Percentiles rank a stretch among this genome's conserved stretches.
These are phyloP conservation scores for Blastocystis sp. DNA, from an alignment of 352 stramenopile genomes.

Conservation along the genomic window DNA sequence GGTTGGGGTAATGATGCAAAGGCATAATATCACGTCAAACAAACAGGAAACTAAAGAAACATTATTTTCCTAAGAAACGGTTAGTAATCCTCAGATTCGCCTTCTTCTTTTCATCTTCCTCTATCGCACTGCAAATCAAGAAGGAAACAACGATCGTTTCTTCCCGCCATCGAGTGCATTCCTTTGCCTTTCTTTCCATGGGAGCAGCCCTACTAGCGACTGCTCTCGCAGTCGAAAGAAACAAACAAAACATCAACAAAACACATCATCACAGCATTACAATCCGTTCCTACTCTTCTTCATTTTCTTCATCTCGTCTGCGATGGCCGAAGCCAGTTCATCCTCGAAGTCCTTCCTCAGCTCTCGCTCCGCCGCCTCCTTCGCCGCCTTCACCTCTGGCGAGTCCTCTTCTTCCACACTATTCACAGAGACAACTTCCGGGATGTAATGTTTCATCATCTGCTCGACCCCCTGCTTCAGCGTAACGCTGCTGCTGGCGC, in stretches of 20 bases:
- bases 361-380: conserved; percentile 42
- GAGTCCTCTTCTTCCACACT: conserved; percentile 4
- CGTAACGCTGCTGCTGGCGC: conserved; percentile 90
- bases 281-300: conserved; percentile 29
- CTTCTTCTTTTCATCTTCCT: not conserved
- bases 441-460: conserved; percentile 99
- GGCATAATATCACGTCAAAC: not conserved
- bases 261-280: not conserved
- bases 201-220: too few species aligned
- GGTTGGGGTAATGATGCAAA: not conserved
- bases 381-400: conserved; percentile 7
- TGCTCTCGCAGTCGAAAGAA: not conserved
- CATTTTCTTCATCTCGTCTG: conserved; percentile 60
- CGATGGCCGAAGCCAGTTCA: conserved; percentile 34
- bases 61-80: not conserved
- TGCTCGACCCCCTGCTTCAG: conserved; percentile 99
- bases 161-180: too few species aligned
- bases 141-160: too few species aligned
- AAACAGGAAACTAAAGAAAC: not conserved
- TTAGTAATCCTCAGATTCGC: not conserved
- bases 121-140: not conserved
- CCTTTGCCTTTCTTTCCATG: too few species aligned
- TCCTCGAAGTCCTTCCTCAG: conserved; percentile 53
- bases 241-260: not conserved
- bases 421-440: conserved; percentile 75